phyloP scores from a whole-genome alignment of 2,329 filamentous ascomycete species.

The Monosporascus sp. region DNA sequence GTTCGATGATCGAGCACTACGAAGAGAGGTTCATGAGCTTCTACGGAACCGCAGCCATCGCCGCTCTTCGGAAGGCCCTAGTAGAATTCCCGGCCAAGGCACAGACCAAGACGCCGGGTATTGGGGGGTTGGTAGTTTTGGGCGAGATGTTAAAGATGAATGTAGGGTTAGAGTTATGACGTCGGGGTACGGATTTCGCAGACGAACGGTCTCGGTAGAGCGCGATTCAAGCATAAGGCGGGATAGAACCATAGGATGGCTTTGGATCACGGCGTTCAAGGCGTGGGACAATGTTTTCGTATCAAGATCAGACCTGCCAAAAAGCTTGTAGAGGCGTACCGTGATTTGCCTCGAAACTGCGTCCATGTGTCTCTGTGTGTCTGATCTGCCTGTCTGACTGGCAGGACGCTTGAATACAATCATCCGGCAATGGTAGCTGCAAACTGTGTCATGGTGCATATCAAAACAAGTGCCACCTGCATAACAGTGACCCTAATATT shows the following conservation, averaged over 20 bases:
- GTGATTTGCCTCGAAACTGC: too few species aligned
- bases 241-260: background rate
- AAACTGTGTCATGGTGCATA: too few species aligned
- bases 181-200: conserved; percentile 1
- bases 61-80: conserved; percentile 62
- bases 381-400: background rate
- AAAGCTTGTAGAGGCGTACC: too few species aligned
- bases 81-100: conserved; percentile 64
- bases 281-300: too few species aligned
- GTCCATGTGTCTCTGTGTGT: background rate
- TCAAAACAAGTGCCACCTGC: too few species aligned
- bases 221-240: too few species aligned
- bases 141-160: conserved; percentile 47
- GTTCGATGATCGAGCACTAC: conserved; percentile 66
- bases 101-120: conserved; percentile 41
- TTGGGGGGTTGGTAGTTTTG: conserved; percentile 46
- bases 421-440: background rate
- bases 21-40: conserved; percentile 72
- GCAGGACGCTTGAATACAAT: background rate
- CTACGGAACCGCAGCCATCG: conserved; percentile 73
- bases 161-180: conserved; percentile 40
- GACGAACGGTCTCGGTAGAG: too few species aligned
- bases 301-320: too few species aligned
- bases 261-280: background rate
- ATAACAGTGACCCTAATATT: too few species aligned